Evolutionary conservation across 148 eudicot species (phyloP).

Genomic region (Cornus kousa): DNA sequence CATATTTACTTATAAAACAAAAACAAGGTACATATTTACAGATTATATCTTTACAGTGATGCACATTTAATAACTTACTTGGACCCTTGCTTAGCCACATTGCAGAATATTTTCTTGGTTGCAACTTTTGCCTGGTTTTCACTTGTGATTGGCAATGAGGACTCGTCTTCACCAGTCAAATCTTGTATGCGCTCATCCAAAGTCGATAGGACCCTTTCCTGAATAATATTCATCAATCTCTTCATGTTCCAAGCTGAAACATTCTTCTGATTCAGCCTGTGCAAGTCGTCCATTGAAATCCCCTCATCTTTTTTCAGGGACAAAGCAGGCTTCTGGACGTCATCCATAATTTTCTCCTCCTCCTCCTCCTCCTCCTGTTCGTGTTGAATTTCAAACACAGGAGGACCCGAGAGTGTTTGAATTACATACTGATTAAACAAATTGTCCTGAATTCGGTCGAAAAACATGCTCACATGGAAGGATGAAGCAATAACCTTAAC

Average conservation of each 20-base stretch:
- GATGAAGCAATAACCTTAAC: slow-evolving; percentile 63
- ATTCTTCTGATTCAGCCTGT: slow-evolving; percentile 50
- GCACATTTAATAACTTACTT: slow-evolving; percentile 30
- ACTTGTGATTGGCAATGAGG: slow-evolving; percentile 41
- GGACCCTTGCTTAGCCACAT: slow-evolving; percentile 51
- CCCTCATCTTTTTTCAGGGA: slow-evolving; percentile 27
- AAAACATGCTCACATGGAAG: slow-evolving; percentile 65
- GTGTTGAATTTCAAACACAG: slow-evolving; percentile 40
- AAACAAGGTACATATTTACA: too few species aligned
- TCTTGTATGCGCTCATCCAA: slow-evolving; percentile 39
- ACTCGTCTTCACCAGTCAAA: slow-evolving; percentile 31
- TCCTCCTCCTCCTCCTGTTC: slow-evolving; percentile 50
- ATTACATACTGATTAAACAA: slow-evolving; percentile 80
- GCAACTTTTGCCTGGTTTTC: slow-evolving; percentile 59
- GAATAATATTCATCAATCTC: slow-evolving; percentile 42
- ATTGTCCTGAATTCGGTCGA: slow-evolving; percentile 76
- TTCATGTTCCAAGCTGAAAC: slow-evolving; percentile 73
- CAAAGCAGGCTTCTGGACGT: slow-evolving; percentile 48
- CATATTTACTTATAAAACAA: neutral
- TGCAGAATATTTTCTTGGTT: slow-evolving; percentile 49
- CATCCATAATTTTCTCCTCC: slow-evolving; percentile 38
- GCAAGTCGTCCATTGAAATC: slow-evolving; percentile 40
- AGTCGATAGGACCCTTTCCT: slow-evolving; percentile 46
- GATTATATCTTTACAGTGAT: neutral
- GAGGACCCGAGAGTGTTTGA: slow-evolving; percentile 64